Conservation (phyloP, 768 basidiomycete species). For the Trametes villosa region DNA sequence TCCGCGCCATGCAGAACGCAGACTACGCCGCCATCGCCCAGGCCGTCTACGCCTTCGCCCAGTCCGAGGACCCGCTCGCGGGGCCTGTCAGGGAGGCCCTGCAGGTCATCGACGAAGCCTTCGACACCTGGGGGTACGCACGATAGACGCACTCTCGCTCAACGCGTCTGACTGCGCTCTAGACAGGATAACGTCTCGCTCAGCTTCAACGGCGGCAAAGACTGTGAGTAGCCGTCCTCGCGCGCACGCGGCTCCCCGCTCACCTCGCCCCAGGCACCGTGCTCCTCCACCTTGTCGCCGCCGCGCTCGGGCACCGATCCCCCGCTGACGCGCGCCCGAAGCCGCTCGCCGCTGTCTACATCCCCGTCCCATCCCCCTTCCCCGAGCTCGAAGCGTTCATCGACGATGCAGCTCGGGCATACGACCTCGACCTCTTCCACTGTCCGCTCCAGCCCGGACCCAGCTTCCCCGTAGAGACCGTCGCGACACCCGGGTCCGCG, state of each 20-base stretch:
- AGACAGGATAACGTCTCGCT: conserved; percentile 77
- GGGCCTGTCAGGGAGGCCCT: conserved; percentile 76
- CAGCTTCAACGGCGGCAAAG: conserved; percentile 99
- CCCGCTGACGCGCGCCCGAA: conserved; percentile 40
- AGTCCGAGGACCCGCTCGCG: conserved; percentile 57
- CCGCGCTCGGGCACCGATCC: conserved; percentile 58
- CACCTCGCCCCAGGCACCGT: conserved; percentile 74
- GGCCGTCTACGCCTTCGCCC: conserved; percentile 66
- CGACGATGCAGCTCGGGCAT: conserved; percentile 56
- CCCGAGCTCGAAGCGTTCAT: conserved; percentile 85
- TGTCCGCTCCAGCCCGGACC: conserved; percentile 40
- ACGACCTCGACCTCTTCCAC: conserved; percentile 78
- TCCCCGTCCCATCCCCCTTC: conserved; percentile 90
- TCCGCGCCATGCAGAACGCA: conserved; percentile 37
- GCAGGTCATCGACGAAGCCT: conserved; percentile 74
- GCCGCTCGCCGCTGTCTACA: conserved; percentile 76
- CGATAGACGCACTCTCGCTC: conserved; percentile 8
- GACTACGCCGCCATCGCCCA: conserved; percentile 56
- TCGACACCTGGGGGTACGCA: conserved; percentile 84
- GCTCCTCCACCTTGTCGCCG: conserved; percentile 87
- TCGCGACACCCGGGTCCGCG: conserved; percentile 41
- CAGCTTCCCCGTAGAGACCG: conserved; percentile 51
- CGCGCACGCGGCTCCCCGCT: neutral
- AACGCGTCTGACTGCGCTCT: neutral
- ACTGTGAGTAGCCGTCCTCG: conserved; percentile 68